Evolutionary conservation across 441 rosid genomes (phyloP), one percentile per base, ranked within the genome.

Genomic region (Adansonia gregorii): DNA sequence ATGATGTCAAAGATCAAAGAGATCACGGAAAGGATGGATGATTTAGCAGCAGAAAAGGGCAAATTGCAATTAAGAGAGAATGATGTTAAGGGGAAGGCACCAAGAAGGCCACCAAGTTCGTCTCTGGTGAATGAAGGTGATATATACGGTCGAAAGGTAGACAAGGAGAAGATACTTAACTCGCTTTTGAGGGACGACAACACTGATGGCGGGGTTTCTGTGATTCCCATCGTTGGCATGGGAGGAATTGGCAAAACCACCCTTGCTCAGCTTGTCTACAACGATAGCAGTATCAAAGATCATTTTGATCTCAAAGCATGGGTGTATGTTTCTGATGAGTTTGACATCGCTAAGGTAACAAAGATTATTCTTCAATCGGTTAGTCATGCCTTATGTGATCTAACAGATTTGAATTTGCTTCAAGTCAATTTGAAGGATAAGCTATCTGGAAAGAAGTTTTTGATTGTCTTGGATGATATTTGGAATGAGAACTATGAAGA

Each of bases 151-250:
- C 35, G 75, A 12, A 54, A 64, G 4, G 9, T 41, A 3, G 74
- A 73, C 14, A 74, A 73, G 46, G n/a, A 45, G 55, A 10, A 0
- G 8, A 43, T 74, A 15, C 12, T 48, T 45, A 41, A 74, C 6
- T 9, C 45, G 77, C 31, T 58, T 20, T 52, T 52, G 20, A 4
- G 17, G 24, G 24, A 54, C 2, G 46, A 24, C 54, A 5, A 8
- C 3, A 9, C 0, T 58, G 46, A 52, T 27, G 63, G 11, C 10
- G 49, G 17, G 24, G 15, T 69, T 48, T 39, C 35, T 22, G 73
- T 71, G 6, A 49, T 71, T 51, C 49, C 74, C 35, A 71, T 71
- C 3, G 24, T 31, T 3, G 74, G 74, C 0, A 71, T 71, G 61
- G 74, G 43, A 10, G 74, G 75, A 0, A 20, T 49, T 1, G 73